phyloP scores from a whole-genome alignment of 306 rosid species.

The Senna tora region DNA sequence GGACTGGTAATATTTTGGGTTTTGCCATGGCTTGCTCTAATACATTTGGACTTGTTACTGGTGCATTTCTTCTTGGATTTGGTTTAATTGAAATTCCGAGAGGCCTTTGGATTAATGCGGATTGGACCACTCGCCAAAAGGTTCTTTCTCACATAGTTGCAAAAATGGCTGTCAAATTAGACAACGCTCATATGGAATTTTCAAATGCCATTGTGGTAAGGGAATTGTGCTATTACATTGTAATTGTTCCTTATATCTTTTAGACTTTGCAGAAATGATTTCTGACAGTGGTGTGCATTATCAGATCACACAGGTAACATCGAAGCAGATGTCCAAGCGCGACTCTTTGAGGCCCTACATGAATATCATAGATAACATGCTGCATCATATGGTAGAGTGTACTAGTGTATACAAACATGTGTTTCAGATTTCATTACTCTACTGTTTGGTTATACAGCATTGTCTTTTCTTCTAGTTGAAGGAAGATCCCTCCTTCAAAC shows the following conservation, averaged over 20 bases:
- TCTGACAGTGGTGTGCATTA: conserved; percentile 54
- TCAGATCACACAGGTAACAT: conserved; percentile 98
- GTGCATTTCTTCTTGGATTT: conserved; percentile 97
- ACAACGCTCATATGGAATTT: conserved; percentile 89
- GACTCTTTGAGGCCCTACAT: conserved; percentile 93
- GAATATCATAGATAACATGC: conserved; percentile 82
- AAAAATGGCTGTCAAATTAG: conserved; percentile 93
- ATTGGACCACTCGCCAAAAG: conserved; percentile 80
- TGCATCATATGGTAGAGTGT: conserved; percentile 70
- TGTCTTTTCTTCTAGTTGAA: conserved; percentile 54
- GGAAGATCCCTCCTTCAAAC: conserved; percentile 95
- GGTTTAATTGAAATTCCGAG: conserved; percentile 97
- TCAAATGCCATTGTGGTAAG: conserved; percentile 93
- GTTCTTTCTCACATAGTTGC: conserved; percentile 89
- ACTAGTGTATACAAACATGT: neutral
- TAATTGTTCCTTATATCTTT: conserved; percentile 35
- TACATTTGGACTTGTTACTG: conserved; percentile 97
- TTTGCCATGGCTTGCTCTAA: conserved; percentile 98
- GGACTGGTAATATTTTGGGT: conserved; percentile 74
- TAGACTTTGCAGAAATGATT: conserved; percentile 52
- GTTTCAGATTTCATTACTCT: conserved; percentile 33
- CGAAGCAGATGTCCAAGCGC: conserved; percentile 97
- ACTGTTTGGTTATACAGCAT: conserved; percentile 20
- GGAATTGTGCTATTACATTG: neutral
- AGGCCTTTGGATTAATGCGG: conserved; percentile 80